These are phyloP conservation scores for Protomyces pachydermus DNA, from an alignment of 1,139 yeast genomes.

Conservation along the genomic window DNA sequence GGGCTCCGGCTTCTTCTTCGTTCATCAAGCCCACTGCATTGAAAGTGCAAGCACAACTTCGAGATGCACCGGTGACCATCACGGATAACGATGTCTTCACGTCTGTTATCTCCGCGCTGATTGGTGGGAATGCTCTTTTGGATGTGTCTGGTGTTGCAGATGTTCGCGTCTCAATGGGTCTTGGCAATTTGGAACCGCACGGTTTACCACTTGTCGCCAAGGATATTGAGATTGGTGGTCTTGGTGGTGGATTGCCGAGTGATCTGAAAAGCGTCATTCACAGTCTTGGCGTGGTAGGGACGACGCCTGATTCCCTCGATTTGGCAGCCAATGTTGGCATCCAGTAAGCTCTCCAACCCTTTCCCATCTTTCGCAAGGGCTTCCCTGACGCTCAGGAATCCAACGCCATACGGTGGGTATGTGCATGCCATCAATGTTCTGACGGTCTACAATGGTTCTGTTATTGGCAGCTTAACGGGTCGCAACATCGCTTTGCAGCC, in stretches of 20 bases:
- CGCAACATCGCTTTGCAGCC: not conserved
- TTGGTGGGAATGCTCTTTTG: slow-evolving; percentile 12
- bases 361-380: not conserved
- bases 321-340: slow-evolving; percentile 3
- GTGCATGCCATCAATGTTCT: slow-evolving; percentile 2
- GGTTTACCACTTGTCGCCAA: slow-evolving; percentile 17
- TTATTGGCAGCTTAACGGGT: slow-evolving; percentile 1
- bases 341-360: slow-evolving; percentile 4
- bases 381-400: slow-evolving; percentile 11
- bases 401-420: slow-evolving; percentile 7
- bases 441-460: not conserved
- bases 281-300: slow-evolving; percentile 12
- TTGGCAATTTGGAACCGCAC: slow-evolving; percentile 18
- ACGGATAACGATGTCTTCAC: slow-evolving; percentile 22
- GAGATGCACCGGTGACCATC: slow-evolving; percentile 23
- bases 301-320: slow-evolving; percentile 5
- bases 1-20: slow-evolving; percentile 20
- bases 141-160: slow-evolving; percentile 16
- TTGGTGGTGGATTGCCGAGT: slow-evolving; percentile 3
- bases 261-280: not conserved
- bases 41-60: slow-evolving; percentile 2
- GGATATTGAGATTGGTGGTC: slow-evolving; percentile 17
- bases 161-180: slow-evolving; percentile 3
- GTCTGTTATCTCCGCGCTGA: slow-evolving; percentile 1
- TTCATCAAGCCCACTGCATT: not conserved